Evolutionary conservation across 106 monocot species (phyloP).

Genomic region (Alisma plantagoaquatica): DNA sequence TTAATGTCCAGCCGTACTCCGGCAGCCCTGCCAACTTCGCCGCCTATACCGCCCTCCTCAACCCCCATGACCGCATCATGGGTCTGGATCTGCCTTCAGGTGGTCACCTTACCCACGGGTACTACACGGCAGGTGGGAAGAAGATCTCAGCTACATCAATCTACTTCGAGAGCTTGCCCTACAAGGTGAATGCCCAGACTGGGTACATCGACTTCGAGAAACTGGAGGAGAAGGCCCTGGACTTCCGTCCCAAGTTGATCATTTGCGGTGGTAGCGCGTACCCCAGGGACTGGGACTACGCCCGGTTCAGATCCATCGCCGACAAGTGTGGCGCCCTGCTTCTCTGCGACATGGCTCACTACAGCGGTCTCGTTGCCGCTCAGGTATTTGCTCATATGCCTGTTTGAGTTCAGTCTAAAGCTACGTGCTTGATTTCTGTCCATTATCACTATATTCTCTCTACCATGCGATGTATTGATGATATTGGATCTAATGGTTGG

Average conservation of each 20-base stretch:
- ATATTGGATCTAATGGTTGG: no score
- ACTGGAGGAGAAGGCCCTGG: conserved; percentile 87
- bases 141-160: conserved; percentile 91
- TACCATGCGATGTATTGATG: no score
- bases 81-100: conserved; percentile 85
- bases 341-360: conserved; percentile 91
- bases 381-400: conserved; percentile 39
- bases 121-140: conserved; percentile 80
- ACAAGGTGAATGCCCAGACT: conserved; percentile 59
- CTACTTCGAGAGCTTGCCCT: conserved; percentile 82
- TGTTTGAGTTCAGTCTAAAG: no score
- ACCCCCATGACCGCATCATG: conserved; percentile 87
- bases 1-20: conserved; percentile 90
- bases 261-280: conserved; percentile 90
- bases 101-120: conserved; percentile 82
- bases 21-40: conserved; percentile 90
- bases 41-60: conserved; percentile 70
- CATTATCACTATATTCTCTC: no score
- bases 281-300: conserved; percentile 89
- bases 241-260: conserved; percentile 76
- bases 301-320: conserved; percentile 44
- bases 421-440: no score
- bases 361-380: conserved; percentile 82
- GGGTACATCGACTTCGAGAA: conserved; percentile 81
- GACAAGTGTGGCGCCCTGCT: conserved; percentile 73